Evolutionary conservation across 179 eudicot genomes (phyloP).

Genomic region (Silene noctiflora): DNA sequence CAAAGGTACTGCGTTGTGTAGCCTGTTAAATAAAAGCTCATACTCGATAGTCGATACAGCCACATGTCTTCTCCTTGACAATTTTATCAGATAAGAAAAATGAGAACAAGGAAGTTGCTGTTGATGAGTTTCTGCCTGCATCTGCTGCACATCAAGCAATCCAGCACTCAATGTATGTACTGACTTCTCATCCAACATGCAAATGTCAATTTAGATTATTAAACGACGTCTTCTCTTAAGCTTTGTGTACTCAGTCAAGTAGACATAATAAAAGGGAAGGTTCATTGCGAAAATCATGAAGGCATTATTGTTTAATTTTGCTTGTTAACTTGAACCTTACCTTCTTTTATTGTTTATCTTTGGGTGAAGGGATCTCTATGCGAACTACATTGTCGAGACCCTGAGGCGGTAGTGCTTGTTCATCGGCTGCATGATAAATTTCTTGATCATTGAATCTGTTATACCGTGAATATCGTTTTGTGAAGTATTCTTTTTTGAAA

Average conservation of each 20-base stretch:
- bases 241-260: background rate
- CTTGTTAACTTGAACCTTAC: background rate
- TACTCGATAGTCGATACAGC: background rate
- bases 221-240: background rate
- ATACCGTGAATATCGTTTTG: too few relatives aligned
- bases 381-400: slow-evolving; percentile 23
- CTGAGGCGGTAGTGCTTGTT: slow-evolving; percentile 13
- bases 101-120: slow-evolving; percentile 30
- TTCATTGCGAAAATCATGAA: background rate
- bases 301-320: background rate
- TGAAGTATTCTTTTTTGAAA: too few relatives aligned
- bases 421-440: background rate
- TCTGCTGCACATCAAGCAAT: slow-evolving; percentile 57
- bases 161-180: slow-evolving; percentile 70
- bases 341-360: background rate
- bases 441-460: too few relatives aligned
- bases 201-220: background rate
- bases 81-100: slow-evolving; percentile 64
- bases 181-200: background rate
- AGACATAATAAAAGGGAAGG: background rate
- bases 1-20: too few relatives aligned
- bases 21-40: background rate
- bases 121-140: slow-evolving; percentile 64
- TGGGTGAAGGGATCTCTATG: slow-evolving; percentile 23
- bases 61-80: slow-evolving; percentile 24